Conservation (phyloP, 345 rosid species). For the Dipteronia dyeriana region DNA sequence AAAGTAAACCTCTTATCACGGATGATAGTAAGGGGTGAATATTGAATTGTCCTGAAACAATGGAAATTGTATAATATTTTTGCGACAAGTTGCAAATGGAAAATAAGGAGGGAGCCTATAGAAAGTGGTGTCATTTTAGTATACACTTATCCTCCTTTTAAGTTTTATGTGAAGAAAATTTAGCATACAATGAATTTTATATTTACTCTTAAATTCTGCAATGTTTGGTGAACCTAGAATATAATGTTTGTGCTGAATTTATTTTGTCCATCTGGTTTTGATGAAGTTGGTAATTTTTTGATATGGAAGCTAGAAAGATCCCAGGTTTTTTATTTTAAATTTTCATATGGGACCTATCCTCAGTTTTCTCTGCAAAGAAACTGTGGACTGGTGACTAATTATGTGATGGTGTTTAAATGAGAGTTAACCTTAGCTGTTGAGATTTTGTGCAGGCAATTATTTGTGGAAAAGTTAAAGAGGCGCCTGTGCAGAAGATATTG, state of each 20-base stretch:
- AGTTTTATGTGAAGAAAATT: neutral
- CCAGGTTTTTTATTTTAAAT: neutral
- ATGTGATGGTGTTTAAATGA: neutral
- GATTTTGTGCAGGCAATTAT: constrained; percentile 65
- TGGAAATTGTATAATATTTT: neutral
- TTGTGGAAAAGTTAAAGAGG: constrained; percentile 88
- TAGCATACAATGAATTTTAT: neutral
- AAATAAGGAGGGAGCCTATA: neutral
- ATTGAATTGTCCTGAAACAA: neutral
- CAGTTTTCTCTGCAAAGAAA: neutral
- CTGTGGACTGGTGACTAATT: neutral
- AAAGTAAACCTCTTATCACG: neutral
- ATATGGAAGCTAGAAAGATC: neutral
- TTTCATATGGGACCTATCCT: neutral
- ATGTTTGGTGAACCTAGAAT: neutral
- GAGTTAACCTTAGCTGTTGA: constrained; percentile 6
- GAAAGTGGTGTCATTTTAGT: neutral
- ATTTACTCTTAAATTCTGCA: neutral
- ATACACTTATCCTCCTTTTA: neutral
- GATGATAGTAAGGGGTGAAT: neutral
- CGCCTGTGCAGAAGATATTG: constrained; percentile 88
- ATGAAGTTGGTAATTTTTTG: neutral
- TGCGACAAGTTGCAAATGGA: neutral
- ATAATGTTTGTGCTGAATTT: neutral
- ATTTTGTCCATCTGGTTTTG: neutral